Evolutionary conservation across 345 rosid species (phyloP).

Genomic region (Garcia nutans): DNA sequence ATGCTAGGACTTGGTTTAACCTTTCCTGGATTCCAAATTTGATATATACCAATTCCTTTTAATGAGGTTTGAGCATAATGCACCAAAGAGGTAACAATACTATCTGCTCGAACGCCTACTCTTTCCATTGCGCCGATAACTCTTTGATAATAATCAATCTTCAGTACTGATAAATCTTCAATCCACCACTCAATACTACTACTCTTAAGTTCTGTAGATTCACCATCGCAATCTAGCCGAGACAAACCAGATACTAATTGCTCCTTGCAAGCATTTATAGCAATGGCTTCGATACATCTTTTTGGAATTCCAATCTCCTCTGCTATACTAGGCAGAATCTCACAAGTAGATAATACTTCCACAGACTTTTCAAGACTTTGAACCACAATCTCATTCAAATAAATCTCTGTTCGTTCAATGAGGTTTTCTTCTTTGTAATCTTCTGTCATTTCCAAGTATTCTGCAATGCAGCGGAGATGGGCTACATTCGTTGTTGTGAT

Average conservation of each 20-base stretch:
- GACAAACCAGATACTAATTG: constrained; percentile 67
- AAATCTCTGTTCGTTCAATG: constrained; percentile 54
- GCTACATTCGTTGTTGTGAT: constrained; percentile 68
- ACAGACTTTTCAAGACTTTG: constrained; percentile 65
- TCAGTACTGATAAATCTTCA: constrained; percentile 63
- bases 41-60: constrained; percentile 54
- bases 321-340: constrained; percentile 39
- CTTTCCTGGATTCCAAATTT: constrained; percentile 49
- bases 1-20: constrained; percentile 32
- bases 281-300: constrained; percentile 69
- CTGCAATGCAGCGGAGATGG: constrained; percentile 64
- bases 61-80: constrained; percentile 72
- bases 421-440: constrained; percentile 72
- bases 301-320: constrained; percentile 55
- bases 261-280: constrained; percentile 71
- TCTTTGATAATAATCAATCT: constrained; percentile 55
- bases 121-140: constrained; percentile 60
- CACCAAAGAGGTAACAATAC: constrained; percentile 61
- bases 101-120: constrained; percentile 54
- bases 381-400: constrained; percentile 51
- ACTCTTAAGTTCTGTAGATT: constrained; percentile 59
- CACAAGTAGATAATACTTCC: constrained; percentile 60
- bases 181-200: constrained; percentile 72
- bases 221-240: constrained; percentile 39
- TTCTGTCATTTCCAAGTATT: constrained; percentile 82